These are phyloP conservation scores for Pistacia integerrima DNA, from an alignment of 345 rosid species.

Conservation along the genomic window DNA sequence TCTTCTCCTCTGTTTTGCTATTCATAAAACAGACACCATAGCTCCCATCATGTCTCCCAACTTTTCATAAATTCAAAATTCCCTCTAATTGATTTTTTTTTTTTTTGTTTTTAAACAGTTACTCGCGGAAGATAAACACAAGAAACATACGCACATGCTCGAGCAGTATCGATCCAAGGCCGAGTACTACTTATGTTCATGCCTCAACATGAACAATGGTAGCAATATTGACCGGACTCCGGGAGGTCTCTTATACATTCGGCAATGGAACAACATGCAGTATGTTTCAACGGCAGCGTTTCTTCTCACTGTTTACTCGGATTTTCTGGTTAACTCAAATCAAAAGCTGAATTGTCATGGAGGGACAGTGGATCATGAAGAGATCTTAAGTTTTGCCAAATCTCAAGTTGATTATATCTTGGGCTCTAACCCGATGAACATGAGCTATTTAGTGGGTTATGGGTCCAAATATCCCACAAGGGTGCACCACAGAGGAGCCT, in stretches of 20 bases:
- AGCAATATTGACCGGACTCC: constrained; percentile 68
- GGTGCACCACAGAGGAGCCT: constrained; percentile 96
- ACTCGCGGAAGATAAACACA: constrained; percentile 48
- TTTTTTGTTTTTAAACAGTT: constrained; percentile 19
- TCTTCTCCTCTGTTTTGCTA: neutral
- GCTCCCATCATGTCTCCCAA: neutral
- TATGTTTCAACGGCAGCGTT: constrained; percentile 81
- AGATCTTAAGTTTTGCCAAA: constrained; percentile 57
- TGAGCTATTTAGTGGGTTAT: constrained; percentile 83
- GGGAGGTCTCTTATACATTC: constrained; percentile 71
- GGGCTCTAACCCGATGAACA: constrained; percentile 80
- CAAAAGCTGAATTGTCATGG: constrained; percentile 47
- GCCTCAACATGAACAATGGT: constrained; percentile 61
- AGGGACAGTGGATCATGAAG: constrained; percentile 42
- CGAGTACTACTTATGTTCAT: constrained; percentile 78
- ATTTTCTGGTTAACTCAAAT: constrained; percentile 44
- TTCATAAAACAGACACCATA: neutral
- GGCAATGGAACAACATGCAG: constrained; percentile 99
- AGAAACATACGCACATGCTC: constrained; percentile 39
- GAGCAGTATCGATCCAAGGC: constrained; percentile 71
- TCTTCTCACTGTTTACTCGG: constrained; percentile 77
- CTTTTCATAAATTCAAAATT: neutral
- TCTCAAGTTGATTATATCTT: constrained; percentile 86
- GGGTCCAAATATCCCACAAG: constrained; percentile 67
- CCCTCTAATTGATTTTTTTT: neutral